Conservation (phyloP, 306 rosid genomes). For the Mimosa bimucronata region DNA sequence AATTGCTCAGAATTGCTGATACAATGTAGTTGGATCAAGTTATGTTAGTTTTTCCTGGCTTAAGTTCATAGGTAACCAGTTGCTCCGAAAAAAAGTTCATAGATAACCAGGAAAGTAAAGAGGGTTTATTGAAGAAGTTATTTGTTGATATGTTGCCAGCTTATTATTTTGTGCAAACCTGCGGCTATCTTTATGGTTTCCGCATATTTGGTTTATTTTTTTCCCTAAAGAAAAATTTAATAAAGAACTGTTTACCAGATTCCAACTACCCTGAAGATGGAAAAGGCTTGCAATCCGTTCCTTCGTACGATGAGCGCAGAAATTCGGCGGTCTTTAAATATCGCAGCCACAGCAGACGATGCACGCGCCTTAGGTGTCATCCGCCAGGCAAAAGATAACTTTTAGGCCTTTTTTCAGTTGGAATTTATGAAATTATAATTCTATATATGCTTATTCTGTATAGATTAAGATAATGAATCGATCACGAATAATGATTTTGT, state of each 20-base stretch:
- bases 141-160: slow-evolving; percentile 11
- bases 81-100: too few relatives aligned
- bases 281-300: slow-evolving; percentile 94
- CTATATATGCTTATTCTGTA: slow-evolving; percentile 39
- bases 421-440: slow-evolving; percentile 21
- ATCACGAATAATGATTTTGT: slow-evolving; percentile 26
- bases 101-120: neutral
- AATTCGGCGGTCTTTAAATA: slow-evolving; percentile 68
- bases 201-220: neutral
- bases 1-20: neutral
- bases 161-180: neutral
- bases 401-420: slow-evolving; percentile 45
- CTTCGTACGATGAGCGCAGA: slow-evolving; percentile 74
- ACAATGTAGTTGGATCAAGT: neutral
- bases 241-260: slow-evolving; percentile 49
- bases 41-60: neutral
- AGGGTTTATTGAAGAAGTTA: neutral
- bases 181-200: slow-evolving; percentile 1
- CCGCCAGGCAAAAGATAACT: slow-evolving; percentile 75
- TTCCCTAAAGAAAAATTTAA: neutral
- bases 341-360: slow-evolving; percentile 63
- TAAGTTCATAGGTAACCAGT: too few relatives aligned
- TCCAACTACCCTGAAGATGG: slow-evolving; percentile 75
- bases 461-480: slow-evolving; percentile 48
- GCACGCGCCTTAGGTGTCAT: slow-evolving; percentile 73